A percentile compares a stretch with the other conserved stretches of the same genome.
Conservation (phyloP, 2,329 filamentous ascomycete species). For the Pezicula neosporulosa region DNA sequence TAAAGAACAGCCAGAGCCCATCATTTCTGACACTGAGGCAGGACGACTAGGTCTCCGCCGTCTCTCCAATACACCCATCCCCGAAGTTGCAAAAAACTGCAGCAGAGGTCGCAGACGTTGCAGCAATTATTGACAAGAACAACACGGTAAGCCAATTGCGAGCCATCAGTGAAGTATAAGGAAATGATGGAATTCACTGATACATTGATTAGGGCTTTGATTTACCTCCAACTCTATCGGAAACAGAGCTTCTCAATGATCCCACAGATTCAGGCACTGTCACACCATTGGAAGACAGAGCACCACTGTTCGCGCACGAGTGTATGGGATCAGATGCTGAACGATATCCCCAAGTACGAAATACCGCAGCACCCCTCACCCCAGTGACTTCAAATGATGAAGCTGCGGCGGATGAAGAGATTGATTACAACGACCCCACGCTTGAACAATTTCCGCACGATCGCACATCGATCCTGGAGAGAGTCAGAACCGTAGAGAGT, state of each 20-base stretch:
- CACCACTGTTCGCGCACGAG: constrained; percentile 27
- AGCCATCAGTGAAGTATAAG: neutral
- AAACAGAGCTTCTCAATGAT: neutral
- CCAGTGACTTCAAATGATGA: constrained; percentile 3
- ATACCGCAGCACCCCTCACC: neutral
- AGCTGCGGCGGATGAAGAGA: constrained; percentile 6
- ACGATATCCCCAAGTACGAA: constrained; percentile 9
- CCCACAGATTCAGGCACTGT: constrained; percentile 5
- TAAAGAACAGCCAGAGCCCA: constrained; percentile 25
- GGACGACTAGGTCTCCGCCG: constrained; percentile 27
- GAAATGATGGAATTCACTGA: neutral
- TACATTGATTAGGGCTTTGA: constrained; percentile 1
- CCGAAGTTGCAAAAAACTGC: constrained; percentile 38
- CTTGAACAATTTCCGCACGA: constrained; percentile 25
- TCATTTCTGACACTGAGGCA: constrained; percentile 27
- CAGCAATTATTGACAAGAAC: constrained; percentile 32
- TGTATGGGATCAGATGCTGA: constrained; percentile 11
- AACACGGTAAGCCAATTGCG: constrained; percentile 6
- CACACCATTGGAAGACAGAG: constrained; percentile 24
- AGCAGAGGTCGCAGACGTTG: constrained; percentile 41
- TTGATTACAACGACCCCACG: constrained; percentile 24
- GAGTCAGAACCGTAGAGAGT: constrained; percentile 17
- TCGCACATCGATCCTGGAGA: constrained; percentile 19
- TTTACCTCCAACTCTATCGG: neutral
- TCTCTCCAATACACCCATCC: constrained; percentile 34